Percentiles rank a stretch among this genome's conserved stretches.
Evolutionary conservation across 2,329 filamentous ascomycete species (phyloP).

Genomic region (Calonectria pseudoturangicola): DNA sequence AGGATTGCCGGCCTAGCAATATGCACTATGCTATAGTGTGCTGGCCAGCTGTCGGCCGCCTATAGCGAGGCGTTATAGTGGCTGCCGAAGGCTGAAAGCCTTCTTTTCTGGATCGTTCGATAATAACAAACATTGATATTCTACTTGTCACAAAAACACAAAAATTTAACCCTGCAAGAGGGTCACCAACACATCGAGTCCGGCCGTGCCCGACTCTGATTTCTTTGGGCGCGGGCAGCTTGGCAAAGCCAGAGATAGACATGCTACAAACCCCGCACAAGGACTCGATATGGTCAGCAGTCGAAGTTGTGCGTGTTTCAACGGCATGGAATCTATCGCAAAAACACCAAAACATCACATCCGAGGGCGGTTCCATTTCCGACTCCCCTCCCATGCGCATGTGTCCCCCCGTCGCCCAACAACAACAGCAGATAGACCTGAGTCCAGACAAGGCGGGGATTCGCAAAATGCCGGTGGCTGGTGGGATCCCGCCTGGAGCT

Average conservation of each 20-base stretch:
- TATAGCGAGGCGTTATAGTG: conserved; percentile 8
- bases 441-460: conserved; percentile 6
- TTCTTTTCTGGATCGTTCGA: conserved; percentile 11
- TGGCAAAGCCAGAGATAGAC: neutral
- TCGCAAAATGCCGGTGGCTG: conserved; percentile 20
- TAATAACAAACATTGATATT: neutral
- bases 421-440: neutral
- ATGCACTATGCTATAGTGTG: conserved; percentile 21
- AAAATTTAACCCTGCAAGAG: neutral
- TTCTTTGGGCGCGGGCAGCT: neutral
- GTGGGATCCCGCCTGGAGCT: conserved; percentile 7
- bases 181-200: neutral
- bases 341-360: neutral
- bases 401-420: neutral
- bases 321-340: conserved; percentile 3
- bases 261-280: neutral
- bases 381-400: neutral
- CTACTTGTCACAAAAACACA: neutral
- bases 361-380: neutral
- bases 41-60: conserved; percentile 4
- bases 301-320: conserved; percentile 1
- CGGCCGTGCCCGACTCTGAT: neutral
- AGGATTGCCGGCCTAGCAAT: conserved; percentile 1
- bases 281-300: neutral
- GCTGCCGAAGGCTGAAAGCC: neutral